These are phyloP conservation scores for Lunularia cruciata DNA, from an alignment of 225 moss, liverwort and hornwort genomes.

Conservation along the genomic window DNA sequence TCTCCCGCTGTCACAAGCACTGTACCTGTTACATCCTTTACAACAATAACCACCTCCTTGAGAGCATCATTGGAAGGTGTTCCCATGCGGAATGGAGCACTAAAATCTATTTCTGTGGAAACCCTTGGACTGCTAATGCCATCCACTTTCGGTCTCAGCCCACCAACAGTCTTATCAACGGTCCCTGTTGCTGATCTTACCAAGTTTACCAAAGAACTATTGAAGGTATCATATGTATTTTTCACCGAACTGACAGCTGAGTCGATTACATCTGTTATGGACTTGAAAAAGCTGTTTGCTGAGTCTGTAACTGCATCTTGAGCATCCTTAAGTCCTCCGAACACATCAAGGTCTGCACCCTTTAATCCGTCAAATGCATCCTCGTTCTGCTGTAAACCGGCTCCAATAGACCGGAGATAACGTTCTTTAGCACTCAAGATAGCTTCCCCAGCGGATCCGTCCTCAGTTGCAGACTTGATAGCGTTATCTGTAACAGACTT, in stretches of 20 bases:
- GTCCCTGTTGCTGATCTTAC: constrained; percentile 58
- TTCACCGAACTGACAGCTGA: constrained; percentile 45
- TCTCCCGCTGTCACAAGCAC: constrained; percentile 53
- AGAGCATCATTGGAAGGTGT: constrained; percentile 81
- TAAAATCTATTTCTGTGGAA: constrained; percentile 49
- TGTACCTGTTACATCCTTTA: constrained; percentile 57
- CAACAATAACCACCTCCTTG: constrained; percentile 61
- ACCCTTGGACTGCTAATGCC: constrained; percentile 40
- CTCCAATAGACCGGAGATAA: constrained; percentile 23
- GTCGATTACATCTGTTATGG: constrained; percentile 47
- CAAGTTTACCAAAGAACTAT: constrained; percentile 48
- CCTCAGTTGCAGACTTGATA: constrained; percentile 14
- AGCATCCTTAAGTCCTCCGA: constrained; percentile 34
- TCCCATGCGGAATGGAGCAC: constrained; percentile 60
- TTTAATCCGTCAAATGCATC: constrained; percentile 24
- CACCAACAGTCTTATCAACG: constrained; percentile 48
- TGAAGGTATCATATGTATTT: constrained; percentile 52
- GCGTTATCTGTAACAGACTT: background rate
- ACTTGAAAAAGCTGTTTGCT: constrained; percentile 46
- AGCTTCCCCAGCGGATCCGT: constrained; percentile 21
- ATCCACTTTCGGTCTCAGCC: constrained; percentile 51
- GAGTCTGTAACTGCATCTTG: constrained; percentile 57
- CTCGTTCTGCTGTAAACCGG: constrained; percentile 18
- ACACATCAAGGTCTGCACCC: constrained; percentile 11
- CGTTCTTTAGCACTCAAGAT: constrained; percentile 25